Evolutionary conservation across 495 filamentous ascomycete species (phyloP), one percentile per base, ranked within the genome.

Genomic region (Podospora tetraspora): DNA sequence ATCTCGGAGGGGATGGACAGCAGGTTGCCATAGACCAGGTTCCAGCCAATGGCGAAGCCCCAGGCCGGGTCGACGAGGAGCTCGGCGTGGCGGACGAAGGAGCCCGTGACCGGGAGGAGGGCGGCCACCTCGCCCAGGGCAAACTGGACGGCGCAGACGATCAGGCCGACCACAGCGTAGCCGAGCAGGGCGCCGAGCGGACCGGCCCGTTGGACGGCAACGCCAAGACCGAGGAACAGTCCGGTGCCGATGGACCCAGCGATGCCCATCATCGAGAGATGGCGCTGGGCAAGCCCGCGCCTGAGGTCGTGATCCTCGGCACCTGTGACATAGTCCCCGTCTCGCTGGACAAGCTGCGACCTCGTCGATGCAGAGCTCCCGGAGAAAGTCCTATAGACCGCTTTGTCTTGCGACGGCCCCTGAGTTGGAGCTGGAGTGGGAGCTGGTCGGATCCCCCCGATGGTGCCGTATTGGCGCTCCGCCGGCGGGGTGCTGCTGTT

Each of bases 41-140:
- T 85, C 81, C 81, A 84, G 8, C 92, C 92, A 69, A 94, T 88
- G 57, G 92, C 89, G 69, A 96, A 93, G 2, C 92, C 92, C 77
- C 92, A 81, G 64, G 90, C 89, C 34, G 90, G 89, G 71, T 93
- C 90, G 61, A 93, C 86, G 59, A 92, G 85, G 64, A 91, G 87
- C 70, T 92, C 84, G 57, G 90, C 86, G 68, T 93, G 92, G 23
- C 90, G 72, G 1, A 85, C 83, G 59, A 86, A 83, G 3, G 81
- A 80, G 22, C 85, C 85, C 1, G 83, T 84, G 0, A 86, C 82
- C 0, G 90, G 86, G 9, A 91, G 82, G 77, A 89, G 83, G 34
- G 89, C 88, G 62, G 87, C 83, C 61, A 83, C 82, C 76, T 92
- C 86, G 58, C 89, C 88, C 52, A 86, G 75, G 10, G 83, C 82